Base-by-base conservation (phyloP, 495 filamentous ascomycete species). In the Aspergillus heteromorphus region DNA sequence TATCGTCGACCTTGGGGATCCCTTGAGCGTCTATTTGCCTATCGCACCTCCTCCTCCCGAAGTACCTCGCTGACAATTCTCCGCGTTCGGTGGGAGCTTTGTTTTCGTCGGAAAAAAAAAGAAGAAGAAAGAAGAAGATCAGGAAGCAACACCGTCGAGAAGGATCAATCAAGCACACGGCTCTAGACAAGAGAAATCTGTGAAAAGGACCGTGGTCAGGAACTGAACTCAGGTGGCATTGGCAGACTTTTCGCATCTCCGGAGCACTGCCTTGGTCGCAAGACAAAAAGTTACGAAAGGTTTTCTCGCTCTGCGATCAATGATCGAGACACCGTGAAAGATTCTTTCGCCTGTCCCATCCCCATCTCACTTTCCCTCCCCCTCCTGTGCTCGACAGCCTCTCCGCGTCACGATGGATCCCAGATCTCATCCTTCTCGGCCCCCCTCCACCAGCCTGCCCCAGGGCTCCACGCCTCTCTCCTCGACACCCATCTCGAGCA, bases 361-460 rank as follows among this genome's bases (percentile, higher is more conserved):
- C 60, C 59, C 67, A 47, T 60, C 56, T 53, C 49, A 61, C 56
- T 62, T 58, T 54, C 63, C 64, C 57, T 61, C 60, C 58, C 54
- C 53, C 53, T 59, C 62, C 64, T 52, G 59, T 69, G 61, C 55
- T 53, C 48, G 56, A 57, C 60, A 55, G 34, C 50, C 54, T 54
- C 58, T 54, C 62, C 56, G 61, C 55, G 54, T 65, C 71, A 73
- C 66, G 70, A 78, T 78, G 75, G 74, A 77, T 73, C 70, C 70
- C 59, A 73, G 76, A 70, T 75, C 75, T 69, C 78, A 81, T 68
- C 75, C 71, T 65, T 78, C 77, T 62, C 73, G 78, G 60, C 75
- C 79, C 61, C 77, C 79, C n/a, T 79, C 79, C 51, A 79, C 78
- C 51, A 77, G 73, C 58, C 61, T 82, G 45, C 79, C 80, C 62